Percentiles rank a stretch among this genome's conserved stretches.
Evolutionary conservation across 2,329 filamentous ascomycete species (phyloP).

Genomic region (Fusarium subtropicale): DNA sequence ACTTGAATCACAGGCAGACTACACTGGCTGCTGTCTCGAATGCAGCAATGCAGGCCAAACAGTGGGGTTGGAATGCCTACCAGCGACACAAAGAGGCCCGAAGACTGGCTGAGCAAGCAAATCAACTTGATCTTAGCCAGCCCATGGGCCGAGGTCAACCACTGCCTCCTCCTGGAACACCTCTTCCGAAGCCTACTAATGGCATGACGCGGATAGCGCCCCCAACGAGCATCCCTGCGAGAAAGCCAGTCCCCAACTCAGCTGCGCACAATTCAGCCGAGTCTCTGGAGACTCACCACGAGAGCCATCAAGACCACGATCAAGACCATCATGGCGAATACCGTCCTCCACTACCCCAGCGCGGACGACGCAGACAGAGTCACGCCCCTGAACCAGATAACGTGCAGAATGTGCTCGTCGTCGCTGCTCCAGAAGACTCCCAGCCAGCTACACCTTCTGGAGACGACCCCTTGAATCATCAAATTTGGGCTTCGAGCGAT

Average conservation of each 20-base stretch:
- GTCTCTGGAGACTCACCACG: constrained; percentile 47
- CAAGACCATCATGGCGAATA: constrained; percentile 34
- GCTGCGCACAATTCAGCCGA: constrained; percentile 35
- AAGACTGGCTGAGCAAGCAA: constrained; percentile 49
- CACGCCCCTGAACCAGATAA: constrained; percentile 52
- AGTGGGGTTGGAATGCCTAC: constrained; percentile 70
- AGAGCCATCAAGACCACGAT: constrained; percentile 38
- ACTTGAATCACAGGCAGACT: constrained; percentile 52
- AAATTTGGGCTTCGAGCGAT: constrained; percentile 35
- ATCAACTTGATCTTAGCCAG: constrained; percentile 63
- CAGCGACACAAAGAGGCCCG: constrained; percentile 62
- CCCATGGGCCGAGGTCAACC: constrained; percentile 88
- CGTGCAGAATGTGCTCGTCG: constrained; percentile 70
- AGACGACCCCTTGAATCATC: constrained; percentile 48
- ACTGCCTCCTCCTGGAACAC: constrained; percentile 82
- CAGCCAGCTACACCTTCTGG: constrained; percentile 64
- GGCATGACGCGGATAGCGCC: constrained; percentile 67
- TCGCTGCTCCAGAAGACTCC: constrained; percentile 73
- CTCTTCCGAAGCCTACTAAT: constrained; percentile 75
- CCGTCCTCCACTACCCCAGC: constrained; percentile 51
- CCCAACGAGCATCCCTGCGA: constrained; percentile 68
- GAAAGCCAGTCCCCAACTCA: constrained; percentile 68
- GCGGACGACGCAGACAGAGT: constrained; percentile 53
- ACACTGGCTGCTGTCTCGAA: constrained; percentile 67
- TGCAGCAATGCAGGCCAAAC: constrained; percentile 66